Evolutionary conservation across 371 early-diverging fungal species (phyloP), one percentile per base, ranked within the genome.

Genomic region (Mortierella sp.): DNA sequence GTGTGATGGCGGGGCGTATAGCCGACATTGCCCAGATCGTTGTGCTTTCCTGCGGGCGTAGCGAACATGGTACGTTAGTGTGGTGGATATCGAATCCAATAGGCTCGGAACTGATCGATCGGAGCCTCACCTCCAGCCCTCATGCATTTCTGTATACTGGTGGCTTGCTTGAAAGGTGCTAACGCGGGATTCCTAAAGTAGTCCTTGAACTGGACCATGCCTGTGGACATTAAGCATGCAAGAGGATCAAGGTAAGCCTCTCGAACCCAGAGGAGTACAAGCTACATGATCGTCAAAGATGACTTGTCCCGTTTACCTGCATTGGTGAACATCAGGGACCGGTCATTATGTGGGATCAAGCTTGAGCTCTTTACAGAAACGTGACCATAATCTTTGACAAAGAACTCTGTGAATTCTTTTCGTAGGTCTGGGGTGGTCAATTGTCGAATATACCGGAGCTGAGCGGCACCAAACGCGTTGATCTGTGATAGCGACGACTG

Each of bases 1-100:
- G 94, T 93, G 60, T 92, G 91, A 66, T 93, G 94, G 6, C 92
- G 85, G 19, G 91, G 88, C 10, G 92, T 91, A 60, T 83, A 86
- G 16, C 94, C 94, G 3, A 92, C 92, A 67, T 93, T 90, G 61
- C 92, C 92, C 45, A 93, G 82, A 63, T 93, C 94, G 54, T 93
- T 93, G 74, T 93, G 92, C 70, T 93, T 90, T 29, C 87, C 78
- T 76, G 14, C 16, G 13, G 5, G 5, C 5, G 5, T 43, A 39
- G 19, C 16, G 16, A 9, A 9, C 5, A 9, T 13, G 13, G n/a
- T 19, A 34, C 34, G 34, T 34, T 7, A 34, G 34, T 4, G 7
- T 4, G 10, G 34, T 4, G 4, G 4, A 34, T 7, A 34, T 34
- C 34, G 34, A 10, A 34, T 34, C 7, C 34, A 4, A 34, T 10